A percentile compares a stretch with the other conserved stretches of the same genome.
These are phyloP conservation scores for Byssothecium circinans DNA, from an alignment of 2,329 filamentous ascomycete genomes.

Conservation along the genomic window DNA sequence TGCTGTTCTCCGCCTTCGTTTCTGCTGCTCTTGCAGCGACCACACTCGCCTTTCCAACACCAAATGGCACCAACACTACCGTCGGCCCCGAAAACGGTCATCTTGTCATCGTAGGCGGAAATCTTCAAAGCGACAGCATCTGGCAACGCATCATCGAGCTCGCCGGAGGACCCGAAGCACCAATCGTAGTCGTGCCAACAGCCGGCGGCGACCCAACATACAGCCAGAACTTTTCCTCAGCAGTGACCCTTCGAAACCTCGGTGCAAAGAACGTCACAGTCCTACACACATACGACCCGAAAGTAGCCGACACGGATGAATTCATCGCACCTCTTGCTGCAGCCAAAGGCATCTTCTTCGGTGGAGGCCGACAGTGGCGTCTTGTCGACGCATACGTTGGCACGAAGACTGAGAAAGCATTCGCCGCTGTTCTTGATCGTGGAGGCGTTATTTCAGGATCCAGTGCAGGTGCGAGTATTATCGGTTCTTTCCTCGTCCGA, in stretches of 20 bases:
- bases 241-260: constrained; percentile 18
- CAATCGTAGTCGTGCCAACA: constrained; percentile 28
- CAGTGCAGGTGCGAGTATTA: constrained; percentile 27
- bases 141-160: constrained; percentile 30
- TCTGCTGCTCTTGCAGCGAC: constrained; percentile 10
- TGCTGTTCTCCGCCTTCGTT: constrained; percentile 12
- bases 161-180: constrained; percentile 23
- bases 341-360: constrained; percentile 28
- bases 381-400: constrained; percentile 29
- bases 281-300: constrained; percentile 27
- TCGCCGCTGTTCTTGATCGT: constrained; percentile 21
- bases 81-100: constrained; percentile 27
- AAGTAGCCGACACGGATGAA: constrained; percentile 23
- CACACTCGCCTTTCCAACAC: constrained; percentile 2
- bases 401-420: constrained; percentile 24
- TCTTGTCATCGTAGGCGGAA: constrained; percentile 29
- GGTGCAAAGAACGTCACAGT: constrained; percentile 28
- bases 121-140: constrained; percentile 25
- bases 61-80: constrained; percentile 18
- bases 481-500: constrained; percentile 23
- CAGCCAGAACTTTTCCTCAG: constrained; percentile 20
- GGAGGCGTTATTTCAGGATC: constrained; percentile 27
- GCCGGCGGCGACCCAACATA: constrained; percentile 27
- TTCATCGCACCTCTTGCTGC: constrained; percentile 22
- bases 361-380: constrained; percentile 28